Evolutionary conservation across 371 early-diverging fungal genomes (phyloP), one percentile per base, ranked within the genome.

Genomic region (Mortierella sp.): DNA sequence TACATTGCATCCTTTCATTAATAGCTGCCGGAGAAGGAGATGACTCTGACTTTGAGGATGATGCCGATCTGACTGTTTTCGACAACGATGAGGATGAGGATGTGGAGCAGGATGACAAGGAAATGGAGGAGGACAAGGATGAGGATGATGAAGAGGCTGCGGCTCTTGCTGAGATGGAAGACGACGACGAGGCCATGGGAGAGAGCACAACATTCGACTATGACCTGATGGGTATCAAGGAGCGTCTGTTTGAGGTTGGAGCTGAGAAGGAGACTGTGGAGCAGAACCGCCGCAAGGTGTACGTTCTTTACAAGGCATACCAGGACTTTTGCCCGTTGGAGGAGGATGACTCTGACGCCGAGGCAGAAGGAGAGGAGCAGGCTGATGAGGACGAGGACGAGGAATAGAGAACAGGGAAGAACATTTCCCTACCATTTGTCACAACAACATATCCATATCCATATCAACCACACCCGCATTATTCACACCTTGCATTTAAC

Each of bases 321-420:
- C 84, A 89, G 72, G 90, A 91, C 14, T 89, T 90, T 21, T 89
- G 90, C 78, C 91, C 90, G 52, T 79, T 84, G 19, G 91, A 90
- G 19, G 90, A 88, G 65, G 91, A 90, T 74, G 92, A 93, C 68
- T 91, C 89, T 47, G 89, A 89, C 3, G 77, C 85, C 11, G 79
- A 84, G 34, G 81, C 78, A 0, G 88, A 88, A 38, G 88, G 82
- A 55, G 87, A 75, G 38, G 89, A 82, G 48, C 87, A 87, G 34
- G 84, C 72, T 3, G 68, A 75, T 9, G 80, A 75, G 38, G 72
- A 44, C 6, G 77, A 81, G 54, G 78, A 75, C 9, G 82, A 82
- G 72, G 74, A 76, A 73, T 45, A 63, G 73, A 42, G 63, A 60
- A 19, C 42, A 28, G 70, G 54, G 48, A 65, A 21, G 34, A 75